Conservation (phyloP, 78 protist genomes). For the Dictyostelium citrinum region DNA sequence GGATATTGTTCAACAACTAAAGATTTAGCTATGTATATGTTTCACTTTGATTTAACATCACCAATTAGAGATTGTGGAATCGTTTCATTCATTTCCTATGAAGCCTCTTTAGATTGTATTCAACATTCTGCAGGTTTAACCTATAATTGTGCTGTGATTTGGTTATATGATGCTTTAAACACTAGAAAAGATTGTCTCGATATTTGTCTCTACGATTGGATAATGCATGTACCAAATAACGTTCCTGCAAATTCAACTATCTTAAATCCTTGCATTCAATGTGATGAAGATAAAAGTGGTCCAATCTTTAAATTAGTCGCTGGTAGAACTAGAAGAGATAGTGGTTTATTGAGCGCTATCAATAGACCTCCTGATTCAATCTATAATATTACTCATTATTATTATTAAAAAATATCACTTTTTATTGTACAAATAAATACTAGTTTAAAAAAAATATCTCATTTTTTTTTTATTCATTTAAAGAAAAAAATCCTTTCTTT, state of each 20-base stretch:
- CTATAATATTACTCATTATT: slow-evolving; percentile 76
- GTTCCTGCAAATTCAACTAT: slow-evolving; percentile 65
- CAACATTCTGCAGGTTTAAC: slow-evolving; percentile 57
- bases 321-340: slow-evolving; percentile 80
- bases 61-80: slow-evolving; percentile 82
- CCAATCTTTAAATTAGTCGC: slow-evolving; percentile 80
- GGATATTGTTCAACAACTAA: slow-evolving; percentile 71
- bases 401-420: slow-evolving; percentile 14
- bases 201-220: slow-evolving; percentile 64
- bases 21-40: slow-evolving; percentile 76
- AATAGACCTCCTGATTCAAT: slow-evolving; percentile 79
- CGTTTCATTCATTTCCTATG: slow-evolving; percentile 27
- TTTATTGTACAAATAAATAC: no score
- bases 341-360: slow-evolving; percentile 78
- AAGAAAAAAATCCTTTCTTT: no score
- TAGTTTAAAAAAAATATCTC: no score
- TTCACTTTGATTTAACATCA: slow-evolving; percentile 53
- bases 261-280: slow-evolving; percentile 78
- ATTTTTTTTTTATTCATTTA: no score
- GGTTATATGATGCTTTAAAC: slow-evolving; percentile 77
- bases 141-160: slow-evolving; percentile 73
- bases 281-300: slow-evolving; percentile 86
- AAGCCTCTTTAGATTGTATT: slow-evolving; percentile 64
- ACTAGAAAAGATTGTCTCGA: slow-evolving; percentile 61
- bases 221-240: slow-evolving; percentile 77